Evolutionary conservation across 83 land plant species (phyloP).

Genomic region (Diphasiastrum complanatum): DNA sequence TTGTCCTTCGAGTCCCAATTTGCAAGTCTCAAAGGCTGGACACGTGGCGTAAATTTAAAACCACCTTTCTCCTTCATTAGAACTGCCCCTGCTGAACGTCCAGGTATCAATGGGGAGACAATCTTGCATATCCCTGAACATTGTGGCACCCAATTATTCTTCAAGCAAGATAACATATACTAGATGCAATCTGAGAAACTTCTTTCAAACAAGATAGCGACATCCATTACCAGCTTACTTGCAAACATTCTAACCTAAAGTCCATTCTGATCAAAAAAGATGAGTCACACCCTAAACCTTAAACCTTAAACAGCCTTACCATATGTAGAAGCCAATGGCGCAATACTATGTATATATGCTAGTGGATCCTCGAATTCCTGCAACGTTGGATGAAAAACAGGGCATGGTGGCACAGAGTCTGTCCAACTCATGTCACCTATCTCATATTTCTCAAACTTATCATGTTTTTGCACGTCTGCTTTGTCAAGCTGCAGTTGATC

Average conservation of each 20-base stretch:
- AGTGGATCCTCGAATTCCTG: conserved; percentile 89
- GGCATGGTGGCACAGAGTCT: conserved; percentile 58
- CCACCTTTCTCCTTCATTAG: conserved; percentile 74
- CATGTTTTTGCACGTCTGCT: conserved; percentile 30
- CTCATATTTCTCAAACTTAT: conserved; percentile 46
- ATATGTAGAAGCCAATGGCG: conserved; percentile 71
- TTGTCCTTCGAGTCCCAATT: conserved; percentile 76
- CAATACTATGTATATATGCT: conserved; percentile 65
- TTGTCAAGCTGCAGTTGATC: conserved; percentile 6
- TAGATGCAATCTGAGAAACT: not conserved
- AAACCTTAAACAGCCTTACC: conserved; percentile 34
- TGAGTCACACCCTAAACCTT: not conserved
- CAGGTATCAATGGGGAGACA: conserved; percentile 63
- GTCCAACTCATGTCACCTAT: conserved; percentile 53
- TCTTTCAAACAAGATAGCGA: conserved; percentile 6
- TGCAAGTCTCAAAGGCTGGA: conserved; percentile 79
- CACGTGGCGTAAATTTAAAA: conserved; percentile 76
- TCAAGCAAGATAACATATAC: conserved; percentile 1
- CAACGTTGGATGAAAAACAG: conserved; percentile 63
- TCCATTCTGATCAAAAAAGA: not conserved
- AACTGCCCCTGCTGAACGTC: conserved; percentile 82
- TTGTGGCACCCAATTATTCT: too few species aligned
- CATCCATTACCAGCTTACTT: not conserved
- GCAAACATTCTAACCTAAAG: not conserved
- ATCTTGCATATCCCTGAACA: conserved; percentile 89